A percentile compares a stretch with the other conserved stretches of the same genome.
phyloP scores from a whole-genome alignment of 2,329 filamentous ascomycete species.

The Colletotrichum caudatum region DNA sequence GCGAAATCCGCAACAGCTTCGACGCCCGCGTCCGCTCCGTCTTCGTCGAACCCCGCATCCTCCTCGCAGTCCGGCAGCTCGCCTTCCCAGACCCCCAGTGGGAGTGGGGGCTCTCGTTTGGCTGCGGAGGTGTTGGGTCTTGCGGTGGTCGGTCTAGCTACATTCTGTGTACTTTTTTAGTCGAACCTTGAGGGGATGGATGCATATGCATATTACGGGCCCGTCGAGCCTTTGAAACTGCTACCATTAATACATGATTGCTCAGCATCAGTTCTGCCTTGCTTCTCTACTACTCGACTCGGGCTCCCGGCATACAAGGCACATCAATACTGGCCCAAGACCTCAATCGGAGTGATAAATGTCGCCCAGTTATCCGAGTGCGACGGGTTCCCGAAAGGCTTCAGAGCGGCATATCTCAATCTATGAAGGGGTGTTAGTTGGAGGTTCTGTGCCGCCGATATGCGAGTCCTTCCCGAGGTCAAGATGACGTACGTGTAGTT shows the following conservation, averaged over 20 bases:
- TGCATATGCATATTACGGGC: too few species aligned
- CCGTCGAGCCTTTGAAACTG: too few species aligned
- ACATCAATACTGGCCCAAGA: slow-evolving; percentile 42
- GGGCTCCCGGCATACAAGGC: neutral
- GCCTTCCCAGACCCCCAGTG: neutral
- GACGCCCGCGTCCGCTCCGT: neutral
- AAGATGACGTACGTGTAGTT: slow-evolving; percentile 52
- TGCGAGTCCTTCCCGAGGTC: neutral
- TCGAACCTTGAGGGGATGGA: too few species aligned
- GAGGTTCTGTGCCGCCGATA: too few species aligned
- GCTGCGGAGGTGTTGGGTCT: neutral
- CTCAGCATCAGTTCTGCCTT: too few species aligned
- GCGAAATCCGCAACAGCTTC: neutral
- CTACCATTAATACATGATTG: too few species aligned
- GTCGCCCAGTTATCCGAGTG: slow-evolving; percentile 42
- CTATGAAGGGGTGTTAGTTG: neutral
- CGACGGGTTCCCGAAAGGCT: slow-evolving; percentile 27
- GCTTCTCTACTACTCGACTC: neutral
- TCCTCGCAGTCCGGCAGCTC: neutral
- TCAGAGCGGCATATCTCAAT: slow-evolving; percentile 32
- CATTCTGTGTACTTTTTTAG: neutral
- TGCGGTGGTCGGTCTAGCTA: neutral
- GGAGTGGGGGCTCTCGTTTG: neutral
- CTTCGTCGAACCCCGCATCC: neutral
- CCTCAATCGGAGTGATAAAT: slow-evolving; percentile 51